Base-by-base conservation (phyloP, 306 rosid genomes). In the Castanospermum australe region DNA sequence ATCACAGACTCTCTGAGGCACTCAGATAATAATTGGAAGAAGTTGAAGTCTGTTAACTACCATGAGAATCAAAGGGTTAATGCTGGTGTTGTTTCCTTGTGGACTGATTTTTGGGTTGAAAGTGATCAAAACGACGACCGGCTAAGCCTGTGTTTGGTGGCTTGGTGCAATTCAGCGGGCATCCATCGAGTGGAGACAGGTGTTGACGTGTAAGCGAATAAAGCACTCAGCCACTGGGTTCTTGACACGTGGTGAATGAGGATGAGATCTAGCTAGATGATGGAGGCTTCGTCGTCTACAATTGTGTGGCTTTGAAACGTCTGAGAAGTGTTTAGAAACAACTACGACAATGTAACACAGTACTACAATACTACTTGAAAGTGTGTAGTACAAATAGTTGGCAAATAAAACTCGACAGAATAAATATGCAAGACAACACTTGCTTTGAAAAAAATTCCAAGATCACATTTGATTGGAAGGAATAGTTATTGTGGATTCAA, bases 21-120 rank as follows among this genome's bases (percentile, higher is more conserved):
- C 81, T 87, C 81, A 86, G 41, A 60, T 36, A 42, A 35, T 21
- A n/a, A 76, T n/a, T 54, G 74, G 57, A 66, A 11, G 60, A 76
- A 73, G 52, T 50, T 5, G 33, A 39, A 13, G 54, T 22, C 30
- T 64, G 66, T 22, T 73, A 36, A 24, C 41, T 51, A 77, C 63
- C 81, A 52, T 77, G 74, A 66, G 75, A 30, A 32, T 22, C 21
- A 5, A 38, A 62, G 63, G 50, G 44, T 75, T 39, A 32, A 65
- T 22, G 55, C 14, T 50, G 47, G 44, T 65, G 66, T 77, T 77
- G 81, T 65, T 36, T 9, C 55, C 11, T 6, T 38, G 45, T 18
- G 51, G 45, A 28, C 3, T 52, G 77, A 21, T 38, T 38, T 33
- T 38, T 33, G 41, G 14, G 56, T 38, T 17, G 42, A 75, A 45